A percentile compares a stretch with the other conserved stretches of the same genome.
phyloP scores from a whole-genome alignment of 306 rosid species.

The Medicago arabica region DNA sequence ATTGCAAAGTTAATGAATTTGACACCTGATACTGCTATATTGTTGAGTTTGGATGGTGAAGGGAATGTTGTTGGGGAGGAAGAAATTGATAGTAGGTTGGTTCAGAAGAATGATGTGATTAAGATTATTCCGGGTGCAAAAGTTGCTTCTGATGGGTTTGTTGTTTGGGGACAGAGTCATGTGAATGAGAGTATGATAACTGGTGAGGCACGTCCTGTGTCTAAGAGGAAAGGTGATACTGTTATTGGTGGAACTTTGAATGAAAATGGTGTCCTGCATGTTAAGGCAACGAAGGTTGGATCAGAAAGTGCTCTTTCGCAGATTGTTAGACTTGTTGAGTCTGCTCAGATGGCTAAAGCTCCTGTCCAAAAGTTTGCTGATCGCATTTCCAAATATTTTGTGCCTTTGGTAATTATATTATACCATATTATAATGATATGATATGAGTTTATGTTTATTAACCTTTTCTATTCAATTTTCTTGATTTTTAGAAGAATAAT shows the following conservation, averaged over 20 bases:
- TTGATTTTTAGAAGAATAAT: neutral
- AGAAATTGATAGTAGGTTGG: constrained; percentile 75
- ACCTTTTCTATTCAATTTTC: neutral
- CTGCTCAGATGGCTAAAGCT: constrained; percentile 94
- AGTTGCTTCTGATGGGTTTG: constrained; percentile 81
- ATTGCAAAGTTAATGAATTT: constrained; percentile 87
- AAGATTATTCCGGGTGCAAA: constrained; percentile 73
- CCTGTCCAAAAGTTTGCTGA: constrained; percentile 93
- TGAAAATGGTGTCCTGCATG: constrained; percentile 83
- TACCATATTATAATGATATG: neutral
- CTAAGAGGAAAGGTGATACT: constrained; percentile 64
- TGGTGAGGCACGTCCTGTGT: constrained; percentile 78
- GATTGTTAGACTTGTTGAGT: constrained; percentile 88
- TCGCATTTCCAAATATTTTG: constrained; percentile 79
- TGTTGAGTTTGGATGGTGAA: constrained; percentile 60
- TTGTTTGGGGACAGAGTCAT: constrained; percentile 82
- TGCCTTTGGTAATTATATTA: constrained; percentile 65
- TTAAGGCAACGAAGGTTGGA: constrained; percentile 82
- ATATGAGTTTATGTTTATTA: too few relatives aligned
- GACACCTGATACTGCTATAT: constrained; percentile 73
- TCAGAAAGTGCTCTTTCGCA: constrained; percentile 88
- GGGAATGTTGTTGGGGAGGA: constrained; percentile 61
- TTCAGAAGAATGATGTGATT: constrained; percentile 82
- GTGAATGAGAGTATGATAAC: constrained; percentile 98
- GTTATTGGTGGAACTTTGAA: constrained; percentile 90